Evolutionary conservation across 2,329 filamentous ascomycete species (phyloP).

Genomic region (Fusarium penzigii): DNA sequence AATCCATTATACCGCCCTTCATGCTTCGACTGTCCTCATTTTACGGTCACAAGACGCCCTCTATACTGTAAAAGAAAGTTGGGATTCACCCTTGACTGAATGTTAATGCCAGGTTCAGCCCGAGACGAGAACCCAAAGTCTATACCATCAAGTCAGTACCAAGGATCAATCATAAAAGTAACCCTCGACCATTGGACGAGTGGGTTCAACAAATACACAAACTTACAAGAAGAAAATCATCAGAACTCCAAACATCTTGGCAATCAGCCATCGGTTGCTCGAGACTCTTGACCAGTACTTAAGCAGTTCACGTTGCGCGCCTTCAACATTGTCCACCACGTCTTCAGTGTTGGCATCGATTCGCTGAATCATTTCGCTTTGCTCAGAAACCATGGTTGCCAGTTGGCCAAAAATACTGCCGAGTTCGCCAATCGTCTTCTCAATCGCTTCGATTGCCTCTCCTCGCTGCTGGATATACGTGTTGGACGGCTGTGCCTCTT

Average conservation of each 20-base stretch:
- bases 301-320: constrained; percentile 89
- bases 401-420: constrained; percentile 91
- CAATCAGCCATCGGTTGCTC: constrained; percentile 92
- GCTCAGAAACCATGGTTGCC: constrained; percentile 94
- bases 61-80: neutral
- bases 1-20: constrained; percentile 10
- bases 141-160: constrained; percentile 19
- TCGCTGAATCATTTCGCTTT: constrained; percentile 95
- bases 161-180: neutral
- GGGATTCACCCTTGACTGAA: neutral
- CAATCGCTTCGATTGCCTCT: constrained; percentile 95
- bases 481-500: constrained; percentile 87
- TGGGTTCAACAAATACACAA: neutral
- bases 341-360: constrained; percentile 98
- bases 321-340: constrained; percentile 97
- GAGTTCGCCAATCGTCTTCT: constrained; percentile 90
- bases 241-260: constrained; percentile 76
- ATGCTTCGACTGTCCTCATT: constrained; percentile 14
- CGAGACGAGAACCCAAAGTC: constrained; percentile 43
- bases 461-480: constrained; percentile 90
- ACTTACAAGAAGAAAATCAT: constrained; percentile 86
- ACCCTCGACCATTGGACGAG: neutral
- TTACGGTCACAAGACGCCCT: neutral
- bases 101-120: constrained; percentile 27
- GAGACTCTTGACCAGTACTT: constrained; percentile 97